Evolutionary conservation across 176 grass and related monocot genomes (phyloP).

Genomic region (Hordeum vulgare): DNA sequence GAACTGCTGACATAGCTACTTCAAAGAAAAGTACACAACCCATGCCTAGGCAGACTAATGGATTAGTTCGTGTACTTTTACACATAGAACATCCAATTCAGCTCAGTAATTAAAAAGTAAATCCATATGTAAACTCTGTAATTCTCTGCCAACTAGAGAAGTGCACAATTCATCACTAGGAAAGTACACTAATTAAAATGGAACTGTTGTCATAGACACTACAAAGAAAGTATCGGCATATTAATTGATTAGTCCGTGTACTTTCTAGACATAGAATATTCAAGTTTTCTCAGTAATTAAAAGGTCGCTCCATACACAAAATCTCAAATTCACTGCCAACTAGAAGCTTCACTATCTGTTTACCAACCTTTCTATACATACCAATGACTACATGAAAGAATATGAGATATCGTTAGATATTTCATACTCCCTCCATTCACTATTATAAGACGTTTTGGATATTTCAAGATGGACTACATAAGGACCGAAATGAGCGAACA

Average conservation of each 20-base stretch:
- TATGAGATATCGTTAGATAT: neutral
- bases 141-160: neutral
- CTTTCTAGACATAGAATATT: neutral
- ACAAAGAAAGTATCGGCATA: neutral
- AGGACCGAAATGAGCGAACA: no score
- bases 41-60: neutral
- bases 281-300: neutral
- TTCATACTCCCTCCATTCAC: no score
- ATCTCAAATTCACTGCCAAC: neutral
- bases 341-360: neutral
- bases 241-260: neutral
- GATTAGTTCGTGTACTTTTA: neutral
- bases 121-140: neutral
- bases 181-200: neutral
- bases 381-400: neutral
- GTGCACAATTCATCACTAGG: neutral
- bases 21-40: neutral
- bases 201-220: neutral
- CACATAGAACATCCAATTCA: neutral
- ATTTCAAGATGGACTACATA: no score
- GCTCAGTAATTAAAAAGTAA: neutral
- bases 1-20: neutral
- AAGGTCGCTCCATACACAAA: neutral
- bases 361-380: neutral
- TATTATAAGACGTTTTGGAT: no score